Evolutionary conservation across 768 basidiomycete species (phyloP).

Genomic region (Tylopilus sp.): DNA sequence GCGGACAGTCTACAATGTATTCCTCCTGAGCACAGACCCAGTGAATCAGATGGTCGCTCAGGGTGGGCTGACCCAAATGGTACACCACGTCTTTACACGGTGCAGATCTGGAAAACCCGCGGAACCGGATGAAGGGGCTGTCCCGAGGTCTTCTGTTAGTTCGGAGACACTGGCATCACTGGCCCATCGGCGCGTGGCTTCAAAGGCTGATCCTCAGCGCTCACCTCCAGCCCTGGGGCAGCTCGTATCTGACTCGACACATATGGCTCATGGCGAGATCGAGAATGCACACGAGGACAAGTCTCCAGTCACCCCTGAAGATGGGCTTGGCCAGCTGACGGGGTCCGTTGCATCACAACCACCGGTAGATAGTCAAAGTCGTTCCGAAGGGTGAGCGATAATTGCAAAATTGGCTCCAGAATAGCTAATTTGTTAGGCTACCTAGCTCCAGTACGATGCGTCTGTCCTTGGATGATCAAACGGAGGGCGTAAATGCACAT

Average conservation of each 20-base stretch:
- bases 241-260: not conserved
- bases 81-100: slow-evolving; percentile 91
- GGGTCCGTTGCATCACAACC: not conserved
- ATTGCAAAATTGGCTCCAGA: not conserved
- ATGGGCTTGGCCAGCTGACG: not conserved
- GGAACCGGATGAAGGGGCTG: slow-evolving; percentile 16
- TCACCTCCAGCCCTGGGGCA: slow-evolving; percentile 8
- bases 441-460: slow-evolving; percentile 28
- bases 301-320: not conserved
- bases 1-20: slow-evolving; percentile 97
- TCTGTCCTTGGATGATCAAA: slow-evolving; percentile 14
- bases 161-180: slow-evolving; percentile 20
- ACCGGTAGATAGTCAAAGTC: slow-evolving; percentile 2
- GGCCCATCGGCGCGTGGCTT: slow-evolving; percentile 1
- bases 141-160: slow-evolving; percentile 19
- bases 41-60: slow-evolving; percentile 99
- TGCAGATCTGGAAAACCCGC: slow-evolving; percentile 44
- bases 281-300: slow-evolving; percentile 1
- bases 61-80: slow-evolving; percentile 97
- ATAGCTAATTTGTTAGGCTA: slow-evolving; percentile 4
- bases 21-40: slow-evolving; percentile 82
- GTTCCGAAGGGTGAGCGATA: slow-evolving; percentile 19
- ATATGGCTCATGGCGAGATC: not conserved
- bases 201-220: slow-evolving; percentile 8
- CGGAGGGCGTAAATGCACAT: slow-evolving; percentile 20